Base-by-base conservation (phyloP, 164 flowering plant genomes). In the Brasenia schreberi region DNA sequence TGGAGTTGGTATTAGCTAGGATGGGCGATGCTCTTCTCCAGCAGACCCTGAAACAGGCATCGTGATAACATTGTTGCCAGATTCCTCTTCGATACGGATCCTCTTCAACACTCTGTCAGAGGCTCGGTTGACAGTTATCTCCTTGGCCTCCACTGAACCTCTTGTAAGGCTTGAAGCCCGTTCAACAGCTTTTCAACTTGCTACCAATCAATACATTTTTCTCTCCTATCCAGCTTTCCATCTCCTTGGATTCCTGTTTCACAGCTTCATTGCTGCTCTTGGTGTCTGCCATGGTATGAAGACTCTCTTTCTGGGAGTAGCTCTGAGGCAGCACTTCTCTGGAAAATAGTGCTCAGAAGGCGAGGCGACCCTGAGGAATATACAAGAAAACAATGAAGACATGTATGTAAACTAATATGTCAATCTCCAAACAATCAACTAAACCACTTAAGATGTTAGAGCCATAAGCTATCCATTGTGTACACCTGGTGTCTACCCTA, bases 161-260 rank as follows among this genome's bases (percentile, higher is more conserved):
- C 73, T 94, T 94, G 84, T 94, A 94, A 7, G 98, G 98, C 75
- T 86, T 90, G 72, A 94, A 94, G 17, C 98, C 97, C 43, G 88
- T 86, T 74, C 84, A 75, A 16, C 82, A 76, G 60, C 77, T 67
- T 72, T 80, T 85, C 18, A 78, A 76, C 73, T 84, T 91, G 68
- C 75, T 83, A 19, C 70, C 63, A 61, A 18, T 61, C 63, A 61
- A 10, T 11, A 23, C 18, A n/a, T 11, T 18, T 61, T 61, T 7
- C 18, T 61, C 63, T 61, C 33, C 23, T 11, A 18, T 61, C 75
- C 7, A 18, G 16, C 56, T 49, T 14, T 49, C 56, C 56, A 49
- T 49, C 56, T 49, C 12, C 14, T 49, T 49, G 39, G 39, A 33
- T 33, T 33, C 39, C 4, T 33, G 39, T 33, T 33, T 33, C 39